Conservation (phyloP, 352 stramenopile genomes). For the Thalassiosira ordinaria region DNA sequence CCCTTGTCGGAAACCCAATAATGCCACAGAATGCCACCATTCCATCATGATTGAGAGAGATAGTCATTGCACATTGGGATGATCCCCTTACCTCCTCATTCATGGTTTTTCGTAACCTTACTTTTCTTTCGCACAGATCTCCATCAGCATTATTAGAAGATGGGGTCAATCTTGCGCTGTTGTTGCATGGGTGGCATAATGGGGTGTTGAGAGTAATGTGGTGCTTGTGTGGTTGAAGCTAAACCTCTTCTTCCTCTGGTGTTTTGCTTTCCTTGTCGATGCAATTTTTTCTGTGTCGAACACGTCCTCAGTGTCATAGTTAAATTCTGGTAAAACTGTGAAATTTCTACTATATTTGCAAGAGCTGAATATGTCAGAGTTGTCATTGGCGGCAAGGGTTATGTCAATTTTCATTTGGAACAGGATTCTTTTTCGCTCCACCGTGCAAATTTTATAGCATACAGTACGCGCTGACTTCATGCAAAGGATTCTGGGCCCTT, state of each 20-base stretch:
- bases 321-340: not conserved
- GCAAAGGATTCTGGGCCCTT: not conserved
- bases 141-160: too few species aligned
- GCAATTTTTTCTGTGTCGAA: not conserved
- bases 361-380: constrained; percentile 9
- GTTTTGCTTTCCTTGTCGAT: not conserved
- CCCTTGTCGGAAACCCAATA: too few species aligned
- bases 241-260: not conserved
- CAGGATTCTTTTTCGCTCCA: not conserved
- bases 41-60: too few species aligned
- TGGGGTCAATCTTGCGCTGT: too few species aligned
- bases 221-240: not conserved
- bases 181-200: too few species aligned
- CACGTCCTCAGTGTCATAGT: not conserved
- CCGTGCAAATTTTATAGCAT: constrained; percentile 1
- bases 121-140: too few species aligned
- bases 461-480: not conserved
- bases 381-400: not conserved
- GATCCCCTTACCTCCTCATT: too few species aligned
- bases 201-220: too few species aligned
- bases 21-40: too few species aligned
- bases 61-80: too few species aligned
- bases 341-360: constrained; percentile 8
- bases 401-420: not conserved
- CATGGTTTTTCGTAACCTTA: too few species aligned